Percentiles rank a stretch among this genome's conserved stretches.
These are phyloP conservation scores for Colletotrichum neosansevieriae DNA, from an alignment of 2,329 filamentous ascomycete genomes.

Conservation along the genomic window DNA sequence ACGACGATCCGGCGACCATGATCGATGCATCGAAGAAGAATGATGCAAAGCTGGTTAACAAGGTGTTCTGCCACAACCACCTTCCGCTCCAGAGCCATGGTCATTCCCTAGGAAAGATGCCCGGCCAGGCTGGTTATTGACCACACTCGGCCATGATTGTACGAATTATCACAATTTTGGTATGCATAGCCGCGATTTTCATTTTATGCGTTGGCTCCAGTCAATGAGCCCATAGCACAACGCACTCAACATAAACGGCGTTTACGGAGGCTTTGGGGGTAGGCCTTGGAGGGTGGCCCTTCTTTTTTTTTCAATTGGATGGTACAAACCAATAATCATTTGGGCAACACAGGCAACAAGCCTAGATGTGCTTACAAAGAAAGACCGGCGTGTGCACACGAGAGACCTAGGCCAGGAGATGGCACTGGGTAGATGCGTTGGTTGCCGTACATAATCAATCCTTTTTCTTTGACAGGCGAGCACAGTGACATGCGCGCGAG, in stretches of 20 bases:
- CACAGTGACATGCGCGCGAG: neutral
- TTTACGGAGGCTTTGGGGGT: slow-evolving; percentile 23
- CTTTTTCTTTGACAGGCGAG: slow-evolving; percentile 11
- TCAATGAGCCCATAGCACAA: slow-evolving; percentile 5
- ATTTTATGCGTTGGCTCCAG: slow-evolving; percentile 19
- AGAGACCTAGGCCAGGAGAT: neutral
- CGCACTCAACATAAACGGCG: slow-evolving; percentile 20
- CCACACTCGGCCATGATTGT: slow-evolving; percentile 31
- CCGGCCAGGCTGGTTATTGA: slow-evolving; percentile 66
- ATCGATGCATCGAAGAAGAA: slow-evolving; percentile 73
- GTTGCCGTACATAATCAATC: slow-evolving; percentile 29
- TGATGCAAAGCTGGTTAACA: slow-evolving; percentile 57
- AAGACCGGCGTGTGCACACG: neutral
- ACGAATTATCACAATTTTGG: slow-evolving; percentile 34
- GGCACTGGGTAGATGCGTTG: slow-evolving; percentile 13
- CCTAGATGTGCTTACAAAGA: slow-evolving; percentile 2
- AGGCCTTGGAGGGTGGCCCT: slow-evolving; percentile 13
- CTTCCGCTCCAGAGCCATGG: slow-evolving; percentile 61
- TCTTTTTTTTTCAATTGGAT: slow-evolving; percentile 17
- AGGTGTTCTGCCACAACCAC: slow-evolving; percentile 71
- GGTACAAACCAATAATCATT: slow-evolving; percentile 6
- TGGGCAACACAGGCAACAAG: slow-evolving; percentile 2
- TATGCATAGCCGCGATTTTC: slow-evolving; percentile 37
- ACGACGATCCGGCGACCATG: slow-evolving; percentile 70
- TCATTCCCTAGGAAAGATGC: slow-evolving; percentile 67